Evolutionary conservation across 345 rosid species (phyloP).

Genomic region (Arabidopsis thaliana): TAIR10.1 NC_003071.7:9211001-9211500

Average conservation of each 20-base stretch:
- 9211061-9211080: constrained; percentile 39
- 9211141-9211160: constrained; percentile 81
- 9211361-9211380: constrained; percentile 68
- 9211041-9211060: constrained; percentile 14
- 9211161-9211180: constrained; percentile 62
- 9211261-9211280: constrained; percentile 68
- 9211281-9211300: constrained; percentile 80
- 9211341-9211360: constrained; percentile 75
- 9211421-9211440: constrained; percentile 84
- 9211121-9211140: constrained; percentile 63
- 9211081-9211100: constrained; percentile 78
- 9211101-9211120: constrained; percentile 82
- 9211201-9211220: background rate
- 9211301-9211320: constrained; percentile 95
- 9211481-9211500: constrained; percentile 31
- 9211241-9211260: constrained; percentile 9
- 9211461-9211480: constrained; percentile 64
- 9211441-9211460: constrained; percentile 78
- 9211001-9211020: background rate
- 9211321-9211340: constrained; percentile 95
- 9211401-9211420: constrained; percentile 60
- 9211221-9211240: background rate
- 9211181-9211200: background rate
- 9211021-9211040: constrained; percentile 1
- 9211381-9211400: constrained; percentile 66